Conservation (phyloP, 1,284 basidiomycete genomes). For the Cryptococcus hybrid region DNA sequence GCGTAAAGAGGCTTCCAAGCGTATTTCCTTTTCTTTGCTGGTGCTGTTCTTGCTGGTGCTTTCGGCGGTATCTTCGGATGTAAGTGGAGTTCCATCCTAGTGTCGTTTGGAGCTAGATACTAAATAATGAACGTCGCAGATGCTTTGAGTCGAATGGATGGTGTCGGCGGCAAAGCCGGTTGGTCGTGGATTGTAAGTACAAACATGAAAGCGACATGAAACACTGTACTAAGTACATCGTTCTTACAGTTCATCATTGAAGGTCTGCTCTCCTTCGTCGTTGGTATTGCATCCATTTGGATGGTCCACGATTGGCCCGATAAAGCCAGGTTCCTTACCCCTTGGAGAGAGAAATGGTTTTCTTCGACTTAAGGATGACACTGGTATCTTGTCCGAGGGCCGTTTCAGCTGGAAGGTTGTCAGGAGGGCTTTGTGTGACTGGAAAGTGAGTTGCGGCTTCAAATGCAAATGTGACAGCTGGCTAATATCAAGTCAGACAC, state of each 20-base stretch:
- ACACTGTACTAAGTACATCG: background rate
- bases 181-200: constrained; percentile 51
- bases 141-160: constrained; percentile 42
- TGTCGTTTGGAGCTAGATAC: constrained; percentile 1
- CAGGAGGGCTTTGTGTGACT: constrained; percentile 40
- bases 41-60: constrained; percentile 51
- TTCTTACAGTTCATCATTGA: constrained; percentile 48
- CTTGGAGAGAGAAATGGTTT: constrained; percentile 46
- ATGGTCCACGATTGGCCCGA: constrained; percentile 53
- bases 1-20: constrained; percentile 45
- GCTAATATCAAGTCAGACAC: constrained; percentile 4
- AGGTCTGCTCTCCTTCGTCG: constrained; percentile 48
- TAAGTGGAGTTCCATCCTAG: no score
- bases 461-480: background rate
- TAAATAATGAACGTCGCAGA: no score
- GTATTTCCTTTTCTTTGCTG: constrained; percentile 53
- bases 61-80: constrained; percentile 51
- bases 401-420: constrained; percentile 40
- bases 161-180: constrained; percentile 50
- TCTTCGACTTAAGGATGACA: constrained; percentile 47
- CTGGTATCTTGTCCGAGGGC: constrained; percentile 45
- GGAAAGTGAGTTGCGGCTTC: no score
- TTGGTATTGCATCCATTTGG: constrained; percentile 43
- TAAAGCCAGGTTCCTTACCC: constrained; percentile 48
- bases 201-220: no score